Conservation (phyloP, 108 stramenopile genomes). For the Skeletonema potamos region DNA sequence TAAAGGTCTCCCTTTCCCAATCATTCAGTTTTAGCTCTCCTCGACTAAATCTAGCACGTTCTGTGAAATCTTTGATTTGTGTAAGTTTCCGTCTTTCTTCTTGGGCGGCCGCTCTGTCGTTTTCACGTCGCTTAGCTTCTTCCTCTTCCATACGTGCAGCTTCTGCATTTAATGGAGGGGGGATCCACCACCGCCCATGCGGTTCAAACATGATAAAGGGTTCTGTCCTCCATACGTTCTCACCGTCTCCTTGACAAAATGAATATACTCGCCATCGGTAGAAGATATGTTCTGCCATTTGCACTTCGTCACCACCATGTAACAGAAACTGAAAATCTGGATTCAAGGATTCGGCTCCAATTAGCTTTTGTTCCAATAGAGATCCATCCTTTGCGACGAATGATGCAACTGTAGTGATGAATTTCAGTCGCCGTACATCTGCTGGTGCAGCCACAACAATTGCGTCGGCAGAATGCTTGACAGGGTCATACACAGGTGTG, state of each 20-base stretch:
- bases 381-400: constrained; percentile 65
- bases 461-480: constrained; percentile 34
- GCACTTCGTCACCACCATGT: constrained; percentile 15
- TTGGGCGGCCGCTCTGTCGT: constrained; percentile 38
- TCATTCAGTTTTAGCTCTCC: constrained; percentile 50
- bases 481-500: constrained; percentile 44
- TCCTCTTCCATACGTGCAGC: constrained; percentile 50
- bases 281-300: constrained; percentile 58
- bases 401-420: constrained; percentile 63
- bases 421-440: constrained; percentile 48
- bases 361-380: constrained; percentile 49
- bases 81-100: constrained; percentile 45
- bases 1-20: constrained; percentile 55
- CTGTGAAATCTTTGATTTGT: constrained; percentile 31
- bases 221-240: constrained; percentile 59
- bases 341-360: constrained; percentile 46
- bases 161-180: constrained; percentile 52
- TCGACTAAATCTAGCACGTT: constrained; percentile 44
- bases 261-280: constrained; percentile 80
- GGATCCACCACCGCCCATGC: constrained; percentile 62
- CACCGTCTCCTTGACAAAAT: constrained; percentile 66
- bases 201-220: constrained; percentile 70
- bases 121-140: constrained; percentile 31
- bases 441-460: constrained; percentile 57
- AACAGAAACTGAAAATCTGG: constrained; percentile 48